Conservation (phyloP, 495 filamentous ascomycete genomes). For the Daldinia concentrica region DNA sequence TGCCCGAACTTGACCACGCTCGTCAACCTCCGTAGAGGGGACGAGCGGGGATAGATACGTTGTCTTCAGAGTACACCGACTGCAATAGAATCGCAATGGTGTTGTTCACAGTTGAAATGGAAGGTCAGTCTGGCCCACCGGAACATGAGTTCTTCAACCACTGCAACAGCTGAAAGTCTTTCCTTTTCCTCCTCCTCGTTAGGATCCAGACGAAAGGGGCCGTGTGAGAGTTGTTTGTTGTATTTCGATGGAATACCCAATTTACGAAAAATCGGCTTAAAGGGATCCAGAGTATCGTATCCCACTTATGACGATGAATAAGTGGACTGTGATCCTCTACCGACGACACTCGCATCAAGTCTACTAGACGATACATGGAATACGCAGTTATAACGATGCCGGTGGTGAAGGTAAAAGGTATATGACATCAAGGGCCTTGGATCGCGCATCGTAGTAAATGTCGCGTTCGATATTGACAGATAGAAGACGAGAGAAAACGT, state of each 20-base stretch:
- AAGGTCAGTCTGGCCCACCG: slow-evolving; percentile 14
- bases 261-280: slow-evolving; percentile 22
- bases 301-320: slow-evolving; percentile 30
- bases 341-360: slow-evolving; percentile 33
- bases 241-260: slow-evolving; percentile 20
- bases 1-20: slow-evolving; percentile 52
- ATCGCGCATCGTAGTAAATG: slow-evolving; percentile 37
- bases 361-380: slow-evolving; percentile 44
- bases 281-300: slow-evolving; percentile 14
- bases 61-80: slow-evolving; percentile 35
- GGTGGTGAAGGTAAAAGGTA: slow-evolving; percentile 2
- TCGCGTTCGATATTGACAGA: slow-evolving; percentile 13
- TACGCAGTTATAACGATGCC: slow-evolving; percentile 27
- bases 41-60: slow-evolving; percentile 57
- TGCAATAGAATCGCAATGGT: slow-evolving; percentile 14
- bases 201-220: slow-evolving; percentile 25
- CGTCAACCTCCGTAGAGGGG: slow-evolving; percentile 71
- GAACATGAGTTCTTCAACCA: slow-evolving; percentile 28
- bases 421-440: slow-evolving; percentile 30
- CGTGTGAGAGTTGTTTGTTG: slow-evolving; percentile 22
- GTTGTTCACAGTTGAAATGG: slow-evolving; percentile 7
- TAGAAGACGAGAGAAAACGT: slow-evolving; percentile 8
- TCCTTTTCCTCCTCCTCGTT: slow-evolving; percentile 35
- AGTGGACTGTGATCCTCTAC: slow-evolving; percentile 37
- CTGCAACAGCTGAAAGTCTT: slow-evolving; percentile 8